Evolutionary conservation across 1,139 yeast genomes (phyloP), one percentile per base, ranked within the genome.

Genomic region (Debaryomyces udenii): DNA sequence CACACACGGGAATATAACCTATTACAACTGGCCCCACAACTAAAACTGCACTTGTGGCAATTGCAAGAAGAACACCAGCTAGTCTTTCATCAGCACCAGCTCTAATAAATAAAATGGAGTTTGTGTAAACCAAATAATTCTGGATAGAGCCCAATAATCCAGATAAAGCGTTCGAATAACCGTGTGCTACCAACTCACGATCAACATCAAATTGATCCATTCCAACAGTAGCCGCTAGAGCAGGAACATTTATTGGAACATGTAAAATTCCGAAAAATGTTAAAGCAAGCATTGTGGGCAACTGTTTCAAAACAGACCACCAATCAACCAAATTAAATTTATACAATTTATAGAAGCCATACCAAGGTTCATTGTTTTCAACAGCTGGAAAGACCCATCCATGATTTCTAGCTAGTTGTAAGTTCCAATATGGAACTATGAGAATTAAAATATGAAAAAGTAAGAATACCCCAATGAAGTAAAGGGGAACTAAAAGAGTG

Each of bases 221-320:
- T 4, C 90, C 89, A 3, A 88, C 78, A 2, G 96, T 86, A 13
- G 93, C 94, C 0, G 98, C 97, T 42, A 93, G 71, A 0, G 99
- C 98, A 2, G 99, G 99, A 6, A 93, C 97, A 59, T 93, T 93
- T 48, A 93, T 93, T 4, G 99, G 99, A 9, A 93, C 99, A 58
- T 93, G 99, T 40, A 93, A 68, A 33, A 93, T 86, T 4, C 99
- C 99, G 56, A 93, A 93, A 59, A 93, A 93, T 0, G 99, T 91
- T 48, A 93, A 69, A 0, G 99, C 99, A 47, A 93, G 68, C 97
- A 93, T 93, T 3, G 96, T 86, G 6, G 99, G 99, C 11, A 90
- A 48, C 52, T 91, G 89, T 43, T 76, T 70, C 2, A 81, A 42
- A 27, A 93, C 74, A 26, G 85, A 76, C 51, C 70, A 57, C 91